Conservation (phyloP, 1,284 basidiomycete species). For the Afroboletus lepidellus region DNA sequence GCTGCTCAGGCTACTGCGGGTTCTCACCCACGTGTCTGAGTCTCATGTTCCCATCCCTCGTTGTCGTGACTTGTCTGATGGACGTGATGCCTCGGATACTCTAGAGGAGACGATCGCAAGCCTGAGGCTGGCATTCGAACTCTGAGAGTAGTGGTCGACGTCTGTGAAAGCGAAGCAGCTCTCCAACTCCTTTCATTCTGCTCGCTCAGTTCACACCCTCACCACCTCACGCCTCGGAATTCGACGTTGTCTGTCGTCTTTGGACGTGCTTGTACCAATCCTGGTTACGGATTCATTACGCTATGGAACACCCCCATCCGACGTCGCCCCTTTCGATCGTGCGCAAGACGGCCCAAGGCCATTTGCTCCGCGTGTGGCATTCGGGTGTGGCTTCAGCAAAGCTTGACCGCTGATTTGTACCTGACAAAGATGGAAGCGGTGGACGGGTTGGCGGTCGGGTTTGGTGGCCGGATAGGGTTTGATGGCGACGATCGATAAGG, state of each 20-base stretch:
- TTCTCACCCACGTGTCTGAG: conserved; percentile 41
- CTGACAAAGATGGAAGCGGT: too few species aligned
- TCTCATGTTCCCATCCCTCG: not conserved
- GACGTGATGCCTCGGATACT: conserved; percentile 38
- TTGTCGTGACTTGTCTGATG: too few species aligned
- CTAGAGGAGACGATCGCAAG: conserved; percentile 28
- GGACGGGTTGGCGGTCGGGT: conserved; percentile 11
- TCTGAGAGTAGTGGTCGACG: conserved; percentile 39
- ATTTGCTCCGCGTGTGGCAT: conserved; percentile 31
- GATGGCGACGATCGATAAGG: not conserved
- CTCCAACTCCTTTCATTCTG: not conserved
- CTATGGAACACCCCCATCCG: conserved; percentile 34
- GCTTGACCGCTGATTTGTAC: conserved; percentile 12
- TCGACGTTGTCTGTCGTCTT: conserved; percentile 6
- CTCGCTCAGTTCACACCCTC: not conserved
- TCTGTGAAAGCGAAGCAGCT: conserved; percentile 12
- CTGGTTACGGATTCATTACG: conserved; percentile 37
- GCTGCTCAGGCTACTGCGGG: conserved; percentile 36
- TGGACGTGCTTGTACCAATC: conserved; percentile 34
- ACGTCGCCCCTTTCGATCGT: conserved; percentile 29
- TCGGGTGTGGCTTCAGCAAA: conserved; percentile 19
- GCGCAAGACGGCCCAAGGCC: not conserved
- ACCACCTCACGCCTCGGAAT: not conserved
- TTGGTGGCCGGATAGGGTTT: conserved; percentile 29
- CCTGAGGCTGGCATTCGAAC: conserved; percentile 38